A percentile compares a stretch with the other conserved stretches of the same genome.
Evolutionary conservation across 805 yeast species (phyloP).

Genomic region (Diddensiella transvaalensis): DNA sequence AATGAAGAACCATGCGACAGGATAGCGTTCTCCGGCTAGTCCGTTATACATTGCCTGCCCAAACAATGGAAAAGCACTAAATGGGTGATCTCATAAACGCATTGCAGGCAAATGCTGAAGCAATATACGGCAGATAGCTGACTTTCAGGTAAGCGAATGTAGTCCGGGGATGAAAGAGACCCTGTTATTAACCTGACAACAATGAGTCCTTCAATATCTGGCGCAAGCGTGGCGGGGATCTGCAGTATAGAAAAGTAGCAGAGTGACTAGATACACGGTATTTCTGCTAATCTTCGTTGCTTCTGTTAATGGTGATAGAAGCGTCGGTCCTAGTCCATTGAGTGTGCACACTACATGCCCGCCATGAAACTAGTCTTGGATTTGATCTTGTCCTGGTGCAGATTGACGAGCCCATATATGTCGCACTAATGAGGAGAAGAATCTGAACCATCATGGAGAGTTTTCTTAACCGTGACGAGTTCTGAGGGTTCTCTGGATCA

Average conservation of each 20-base stretch:
- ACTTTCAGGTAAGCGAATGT: constrained; percentile 46
- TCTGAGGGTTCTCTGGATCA: constrained; percentile 53
- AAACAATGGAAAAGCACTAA: constrained; percentile 62
- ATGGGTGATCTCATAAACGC: constrained; percentile 49
- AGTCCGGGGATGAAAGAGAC: constrained; percentile 68
- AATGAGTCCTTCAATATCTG: constrained; percentile 48
- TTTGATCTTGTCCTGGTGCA: constrained; percentile 34
- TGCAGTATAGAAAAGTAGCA: constrained; percentile 49
- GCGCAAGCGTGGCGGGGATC: constrained; percentile 49
- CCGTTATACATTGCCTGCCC: constrained; percentile 54
- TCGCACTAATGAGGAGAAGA: constrained; percentile 42
- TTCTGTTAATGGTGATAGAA: constrained; percentile 53
- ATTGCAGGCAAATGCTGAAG: constrained; percentile 59
- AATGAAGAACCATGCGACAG: constrained; percentile 54
- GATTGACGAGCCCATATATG: constrained; percentile 53
- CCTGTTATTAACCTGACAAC: constrained; percentile 68
- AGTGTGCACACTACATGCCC: constrained; percentile 44
- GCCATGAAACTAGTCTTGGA: constrained; percentile 42
- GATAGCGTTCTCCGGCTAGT: constrained; percentile 40
- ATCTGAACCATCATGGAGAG: constrained; percentile 37
- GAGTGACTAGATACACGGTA: constrained; percentile 44
- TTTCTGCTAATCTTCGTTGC: constrained; percentile 51
- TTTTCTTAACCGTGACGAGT: constrained; percentile 48
- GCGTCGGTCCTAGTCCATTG: constrained; percentile 53
- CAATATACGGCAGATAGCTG: constrained; percentile 47